phyloP scores from a whole-genome alignment of 2,329 filamentous ascomycete species.

The Stromatinia cepivora region DNA sequence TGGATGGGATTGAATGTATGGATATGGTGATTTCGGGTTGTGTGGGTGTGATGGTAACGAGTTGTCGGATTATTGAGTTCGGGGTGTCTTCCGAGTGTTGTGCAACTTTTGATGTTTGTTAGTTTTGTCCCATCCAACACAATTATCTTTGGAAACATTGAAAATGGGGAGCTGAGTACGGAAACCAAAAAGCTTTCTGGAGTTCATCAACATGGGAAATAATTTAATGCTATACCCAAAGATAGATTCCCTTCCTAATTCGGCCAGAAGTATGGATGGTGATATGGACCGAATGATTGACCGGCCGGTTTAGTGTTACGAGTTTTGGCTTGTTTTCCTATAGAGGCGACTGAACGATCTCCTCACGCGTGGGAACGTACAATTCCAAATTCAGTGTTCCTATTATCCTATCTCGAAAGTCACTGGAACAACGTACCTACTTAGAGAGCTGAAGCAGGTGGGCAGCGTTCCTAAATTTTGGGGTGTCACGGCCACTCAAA shows the following conservation, averaged over 20 bases:
- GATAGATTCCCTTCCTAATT: background rate
- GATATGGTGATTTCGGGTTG: background rate
- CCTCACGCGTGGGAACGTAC: background rate
- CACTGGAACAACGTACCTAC: background rate
- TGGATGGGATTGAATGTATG: background rate
- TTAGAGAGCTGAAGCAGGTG: too few species aligned
- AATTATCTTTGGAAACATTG: background rate
- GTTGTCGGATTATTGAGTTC: background rate
- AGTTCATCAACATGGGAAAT: background rate
- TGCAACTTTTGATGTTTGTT: background rate
- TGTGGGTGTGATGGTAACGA: background rate
- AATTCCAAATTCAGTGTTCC: background rate
- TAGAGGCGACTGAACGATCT: too few species aligned
- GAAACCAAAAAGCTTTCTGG: background rate
- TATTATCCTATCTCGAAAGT: background rate
- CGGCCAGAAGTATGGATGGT: too few species aligned
- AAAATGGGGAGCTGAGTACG: background rate
- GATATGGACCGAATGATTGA: background rate
- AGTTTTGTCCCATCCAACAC: background rate
- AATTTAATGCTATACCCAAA: background rate
- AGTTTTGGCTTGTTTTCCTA: too few species aligned
- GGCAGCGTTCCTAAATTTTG: background rate
- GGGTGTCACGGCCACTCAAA: accelerated
- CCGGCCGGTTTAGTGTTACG: background rate
- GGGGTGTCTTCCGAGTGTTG: background rate